Percentiles rank a stretch among this genome's conserved stretches.
These are phyloP conservation scores for Capronia americana DNA, from an alignment of 2,329 filamentous ascomycete species.

Conservation along the genomic window DNA sequence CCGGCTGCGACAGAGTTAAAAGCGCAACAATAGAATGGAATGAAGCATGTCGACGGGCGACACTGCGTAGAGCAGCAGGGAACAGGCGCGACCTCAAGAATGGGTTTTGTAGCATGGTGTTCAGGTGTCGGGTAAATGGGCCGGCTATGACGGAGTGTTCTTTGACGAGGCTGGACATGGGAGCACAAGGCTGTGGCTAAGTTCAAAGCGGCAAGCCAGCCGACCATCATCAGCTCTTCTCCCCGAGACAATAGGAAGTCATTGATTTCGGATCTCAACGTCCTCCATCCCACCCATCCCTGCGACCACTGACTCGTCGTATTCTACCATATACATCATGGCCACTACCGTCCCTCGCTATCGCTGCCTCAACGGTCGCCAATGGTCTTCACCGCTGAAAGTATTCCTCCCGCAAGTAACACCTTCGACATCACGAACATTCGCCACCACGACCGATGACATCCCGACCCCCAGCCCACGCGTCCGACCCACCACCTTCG, in stretches of 20 bases:
- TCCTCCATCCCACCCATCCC: slow-evolving; percentile 10
- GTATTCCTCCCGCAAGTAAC: slow-evolving; percentile 33
- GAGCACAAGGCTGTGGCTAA: not conserved
- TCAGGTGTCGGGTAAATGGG: not conserved
- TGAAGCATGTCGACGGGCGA: not conserved
- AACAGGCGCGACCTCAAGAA: not conserved
- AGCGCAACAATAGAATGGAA: not conserved
- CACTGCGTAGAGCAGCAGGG: not conserved
- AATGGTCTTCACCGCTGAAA: slow-evolving; percentile 39
- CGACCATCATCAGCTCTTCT: not conserved
- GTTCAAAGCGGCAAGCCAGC: slow-evolving; percentile 2
- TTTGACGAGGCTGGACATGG: not conserved
- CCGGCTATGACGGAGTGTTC: not conserved
- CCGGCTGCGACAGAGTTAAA: not conserved
- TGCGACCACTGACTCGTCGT: not conserved
- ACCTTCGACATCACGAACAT: slow-evolving; percentile 42
- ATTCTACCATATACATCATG: slow-evolving; percentile 23
- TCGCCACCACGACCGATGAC: slow-evolving; percentile 54
- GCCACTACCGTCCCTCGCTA: slow-evolving; percentile 31
- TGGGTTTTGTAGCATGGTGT: not conserved
- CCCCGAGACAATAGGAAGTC: not conserved
- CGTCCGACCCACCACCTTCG: slow-evolving; percentile 61
- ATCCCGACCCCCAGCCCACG: slow-evolving; percentile 44
- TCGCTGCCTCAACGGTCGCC: slow-evolving; percentile 37
- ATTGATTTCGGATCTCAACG: slow-evolving; percentile 17